Conservation (phyloP, 2,329 filamentous ascomycete genomes). For the Pseudovirgaria hyperparasitica region DNA sequence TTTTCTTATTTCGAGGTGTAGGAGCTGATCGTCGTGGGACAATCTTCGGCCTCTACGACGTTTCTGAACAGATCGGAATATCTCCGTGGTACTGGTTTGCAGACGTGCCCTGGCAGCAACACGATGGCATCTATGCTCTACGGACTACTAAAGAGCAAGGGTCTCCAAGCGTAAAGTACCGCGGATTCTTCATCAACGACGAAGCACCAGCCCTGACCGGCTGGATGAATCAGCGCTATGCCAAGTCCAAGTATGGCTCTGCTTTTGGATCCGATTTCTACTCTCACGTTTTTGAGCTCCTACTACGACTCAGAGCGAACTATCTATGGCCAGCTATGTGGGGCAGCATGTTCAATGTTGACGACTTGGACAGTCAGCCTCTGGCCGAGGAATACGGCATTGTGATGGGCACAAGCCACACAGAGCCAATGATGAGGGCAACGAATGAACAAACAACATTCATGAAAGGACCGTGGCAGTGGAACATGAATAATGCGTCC, state of each 20-base stretch:
- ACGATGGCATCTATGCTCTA: slow-evolving; percentile 43
- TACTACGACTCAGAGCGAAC: slow-evolving; percentile 58
- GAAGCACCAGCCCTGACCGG: slow-evolving; percentile 55
- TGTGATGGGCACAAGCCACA: slow-evolving; percentile 61
- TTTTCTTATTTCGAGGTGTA: slow-evolving; percentile 5
- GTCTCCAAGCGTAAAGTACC: slow-evolving; percentile 52
- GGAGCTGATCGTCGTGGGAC: slow-evolving; percentile 51
- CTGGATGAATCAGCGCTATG: slow-evolving; percentile 48
- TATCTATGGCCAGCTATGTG: slow-evolving; percentile 65
- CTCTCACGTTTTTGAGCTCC: slow-evolving; percentile 54
- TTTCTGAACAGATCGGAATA: slow-evolving; percentile 62
- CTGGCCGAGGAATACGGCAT: slow-evolving; percentile 63
- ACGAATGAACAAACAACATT: slow-evolving; percentile 38
- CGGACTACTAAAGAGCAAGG: slow-evolving; percentile 42
- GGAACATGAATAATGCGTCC: slow-evolving; percentile 54
- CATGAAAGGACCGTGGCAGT: slow-evolving; percentile 50
- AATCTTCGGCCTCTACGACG: slow-evolving; percentile 58
- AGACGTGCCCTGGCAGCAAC: slow-evolving; percentile 43
- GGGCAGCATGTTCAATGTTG: slow-evolving; percentile 59
- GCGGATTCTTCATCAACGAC: slow-evolving; percentile 60
- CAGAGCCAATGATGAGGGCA: slow-evolving; percentile 54
- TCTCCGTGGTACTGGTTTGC: slow-evolving; percentile 60
- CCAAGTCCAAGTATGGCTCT: slow-evolving; percentile 29
- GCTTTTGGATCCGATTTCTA: slow-evolving; percentile 50
- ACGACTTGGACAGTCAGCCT: slow-evolving; percentile 55